Evolutionary conservation across 495 filamentous ascomycete genomes (phyloP).

Genomic region (Penicillium argentinense): DNA sequence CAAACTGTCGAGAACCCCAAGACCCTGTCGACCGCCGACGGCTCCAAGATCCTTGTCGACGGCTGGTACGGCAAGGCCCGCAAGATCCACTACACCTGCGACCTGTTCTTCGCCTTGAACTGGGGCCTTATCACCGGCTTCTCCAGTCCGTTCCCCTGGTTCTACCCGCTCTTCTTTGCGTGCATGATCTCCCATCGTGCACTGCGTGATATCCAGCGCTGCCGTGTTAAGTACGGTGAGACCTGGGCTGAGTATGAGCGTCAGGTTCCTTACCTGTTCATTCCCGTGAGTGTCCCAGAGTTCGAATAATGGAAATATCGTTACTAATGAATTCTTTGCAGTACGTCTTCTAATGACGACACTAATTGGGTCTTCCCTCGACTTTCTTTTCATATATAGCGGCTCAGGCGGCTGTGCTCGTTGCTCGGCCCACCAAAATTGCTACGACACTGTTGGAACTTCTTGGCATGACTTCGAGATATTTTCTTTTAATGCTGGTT

Average conservation of each 20-base stretch:
- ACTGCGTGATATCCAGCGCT: constrained; percentile 78
- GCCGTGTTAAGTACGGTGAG: constrained; percentile 85
- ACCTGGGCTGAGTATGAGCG: constrained; percentile 89
- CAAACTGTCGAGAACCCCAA: constrained; percentile 82
- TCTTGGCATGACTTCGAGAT: constrained; percentile 17
- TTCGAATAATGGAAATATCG: neutral
- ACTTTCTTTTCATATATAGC: constrained; percentile 17
- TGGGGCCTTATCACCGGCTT: constrained; percentile 69
- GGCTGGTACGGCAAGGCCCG: constrained; percentile 94
- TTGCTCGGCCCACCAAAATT: constrained; percentile 14
- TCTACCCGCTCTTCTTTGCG: constrained; percentile 89
- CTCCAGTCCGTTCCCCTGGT: constrained; percentile 91
- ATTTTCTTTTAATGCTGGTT: constrained; percentile 23
- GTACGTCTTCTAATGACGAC: constrained; percentile 36
- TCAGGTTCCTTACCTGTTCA: constrained; percentile 89
- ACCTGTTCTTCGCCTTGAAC: constrained; percentile 70
- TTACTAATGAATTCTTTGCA: constrained; percentile 9
- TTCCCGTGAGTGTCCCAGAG: constrained; percentile 70
- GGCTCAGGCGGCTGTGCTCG: constrained; percentile 12
- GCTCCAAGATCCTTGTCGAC: constrained; percentile 80
- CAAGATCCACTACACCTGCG: constrained; percentile 95
- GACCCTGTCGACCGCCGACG: constrained; percentile 74
- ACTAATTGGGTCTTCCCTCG: constrained; percentile 1
- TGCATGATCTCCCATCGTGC: constrained; percentile 92
- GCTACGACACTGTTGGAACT: constrained; percentile 2